Base-by-base conservation (phyloP, 169 alveolate species). In the Plasmodium gaboni region DNA sequence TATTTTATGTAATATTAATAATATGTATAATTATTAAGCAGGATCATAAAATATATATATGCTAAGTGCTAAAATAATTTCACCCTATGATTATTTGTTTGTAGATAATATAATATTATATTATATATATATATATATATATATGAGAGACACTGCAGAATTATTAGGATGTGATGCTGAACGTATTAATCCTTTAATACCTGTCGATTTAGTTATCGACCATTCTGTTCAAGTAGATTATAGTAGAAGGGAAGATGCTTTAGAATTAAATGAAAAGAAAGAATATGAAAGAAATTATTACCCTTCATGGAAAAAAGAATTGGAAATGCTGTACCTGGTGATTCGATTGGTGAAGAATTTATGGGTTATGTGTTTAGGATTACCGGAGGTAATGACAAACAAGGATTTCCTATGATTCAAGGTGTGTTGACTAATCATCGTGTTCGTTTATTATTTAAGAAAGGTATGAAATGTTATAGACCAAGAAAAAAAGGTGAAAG, bases 331-430 rank as follows among this genome's bases (percentile, higher is more conserved):
- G 98, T 99, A 67, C 98, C 99, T 48, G 99, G 99, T 26, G 99
- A 98, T 93, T 92, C 97, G 69, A 94, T 99, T 64, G 99, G 99
- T 10, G 99, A 98, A 32, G 99, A 98, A 95, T 98, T 95, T 94
- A 97, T 97, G 93, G 99, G 99, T 38, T 98, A 98, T 95, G 95
- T 98, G 59, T 97, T 99, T 87, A 88, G 93, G 48, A 95, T 96
- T 46, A 88, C 97, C 17, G 99, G 99, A 78, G 99, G 99, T 68
- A 98, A 98, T 95, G 99, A 99, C 96, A 99, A 99, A 95, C 99
- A 98, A 95, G 99, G 99, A 46, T 99, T 99, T 96, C 99, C 99
- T 69, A 99, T 99, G 99, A 97, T 98, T 98, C 99, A 98, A 96
- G 99, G 99, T 61, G 99, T 99, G 87, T 92, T 99, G 59, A 92